Percentiles rank a stretch among this genome's conserved stretches.
These are phyloP conservation scores for Dothideomycetes sp. DNA, from an alignment of 2,329 filamentous ascomycete species.

Conservation along the genomic window DNA sequence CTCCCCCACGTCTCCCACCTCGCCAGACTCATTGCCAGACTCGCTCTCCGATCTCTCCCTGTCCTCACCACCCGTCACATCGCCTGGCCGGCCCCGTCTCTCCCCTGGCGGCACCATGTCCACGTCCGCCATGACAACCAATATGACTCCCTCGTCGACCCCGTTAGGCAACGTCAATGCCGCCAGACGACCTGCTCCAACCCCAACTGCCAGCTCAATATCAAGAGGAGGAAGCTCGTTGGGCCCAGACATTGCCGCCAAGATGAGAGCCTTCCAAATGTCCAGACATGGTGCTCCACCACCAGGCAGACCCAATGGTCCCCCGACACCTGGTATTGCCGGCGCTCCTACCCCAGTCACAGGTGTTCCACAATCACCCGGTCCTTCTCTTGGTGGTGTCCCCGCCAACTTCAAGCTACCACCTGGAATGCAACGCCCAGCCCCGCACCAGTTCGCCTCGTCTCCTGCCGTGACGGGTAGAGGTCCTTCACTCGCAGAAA, in stretches of 20 bases:
- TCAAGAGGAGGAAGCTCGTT: slow-evolving; percentile 38
- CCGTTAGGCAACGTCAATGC: slow-evolving; percentile 67
- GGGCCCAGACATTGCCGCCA: slow-evolving; percentile 50
- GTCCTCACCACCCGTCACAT: too few species aligned
- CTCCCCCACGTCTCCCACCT: slow-evolving; percentile 1
- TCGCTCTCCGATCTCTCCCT: slow-evolving; percentile 2
- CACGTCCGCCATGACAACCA: slow-evolving; percentile 35
- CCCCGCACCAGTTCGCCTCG: slow-evolving; percentile 32
- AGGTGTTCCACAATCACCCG: slow-evolving; percentile 11
- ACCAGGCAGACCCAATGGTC: slow-evolving; percentile 16
- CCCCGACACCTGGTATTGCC: slow-evolving; percentile 13
- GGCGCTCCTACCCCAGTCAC: slow-evolving; percentile 3
- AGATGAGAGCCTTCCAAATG: slow-evolving; percentile 59
- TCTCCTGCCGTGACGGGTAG: slow-evolving; percentile 34
- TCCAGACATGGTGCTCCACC: slow-evolving; percentile 50
- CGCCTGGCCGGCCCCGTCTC: slow-evolving; percentile 29
- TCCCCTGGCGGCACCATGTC: slow-evolving; percentile 50
- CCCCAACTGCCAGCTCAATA: slow-evolving; percentile 26
- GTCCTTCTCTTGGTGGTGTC: slow-evolving; percentile 25
- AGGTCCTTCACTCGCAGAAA: slow-evolving; percentile 52
- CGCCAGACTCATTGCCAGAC: not conserved
- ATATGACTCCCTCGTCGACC: slow-evolving; percentile 75
- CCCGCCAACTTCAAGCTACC: slow-evolving; percentile 34
- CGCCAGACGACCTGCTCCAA: slow-evolving; percentile 42
- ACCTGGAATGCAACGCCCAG: slow-evolving; percentile 23